Base-by-base conservation (phyloP, 148 eudicot species). In the Nyssa sinensis region DNA sequence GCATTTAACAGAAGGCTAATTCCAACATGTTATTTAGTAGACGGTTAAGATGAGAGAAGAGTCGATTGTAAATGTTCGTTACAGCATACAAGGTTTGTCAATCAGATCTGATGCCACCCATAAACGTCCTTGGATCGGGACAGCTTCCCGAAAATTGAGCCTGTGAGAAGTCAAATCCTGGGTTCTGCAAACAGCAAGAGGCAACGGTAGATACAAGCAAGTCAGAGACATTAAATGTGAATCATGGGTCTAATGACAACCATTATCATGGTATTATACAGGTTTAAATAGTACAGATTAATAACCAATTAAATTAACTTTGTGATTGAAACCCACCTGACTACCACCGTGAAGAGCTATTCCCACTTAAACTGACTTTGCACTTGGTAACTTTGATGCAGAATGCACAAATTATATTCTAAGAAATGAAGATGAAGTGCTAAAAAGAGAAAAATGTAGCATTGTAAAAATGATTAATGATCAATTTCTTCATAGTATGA, bases 101-200 rank as follows among this genome's bases (percentile, higher is more conserved):
- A 75, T 82, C 81, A 62, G 78, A 44, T 65, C 62, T 74, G 57
- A 94, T 92, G 66, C 98, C 97, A 21, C 98, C 98, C 97, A 94
- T 87, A 85, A 94, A 94, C 14, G 98, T 92, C 78, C 87, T 92
- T 23, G 98, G 98, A 78, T 94, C 96, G n/a, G 98, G 97, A 75
- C 97, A 94, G 80, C 80, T 86, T 62, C 97, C 98, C 35, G 85
- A 69, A 79, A 92, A 94, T 66, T 94, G 93, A 19, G 98, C 97
- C 76, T 94, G 98, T 62, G 98, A 88, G 86, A 94, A 94, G 78
- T 94, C 96, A 69, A 94, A 94, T 58, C 98, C 98, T 64, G 98
- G 98, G 80, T 94, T 94, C 98, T 94, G 95, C 87, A 77, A 16
- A 57, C 31, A 64, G 64, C n/a, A 73, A 59, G 23, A 44, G 60